These are phyloP conservation scores for Datura wrightii DNA, from an alignment of 257 asterid species.

Conservation along the genomic window DNA sequence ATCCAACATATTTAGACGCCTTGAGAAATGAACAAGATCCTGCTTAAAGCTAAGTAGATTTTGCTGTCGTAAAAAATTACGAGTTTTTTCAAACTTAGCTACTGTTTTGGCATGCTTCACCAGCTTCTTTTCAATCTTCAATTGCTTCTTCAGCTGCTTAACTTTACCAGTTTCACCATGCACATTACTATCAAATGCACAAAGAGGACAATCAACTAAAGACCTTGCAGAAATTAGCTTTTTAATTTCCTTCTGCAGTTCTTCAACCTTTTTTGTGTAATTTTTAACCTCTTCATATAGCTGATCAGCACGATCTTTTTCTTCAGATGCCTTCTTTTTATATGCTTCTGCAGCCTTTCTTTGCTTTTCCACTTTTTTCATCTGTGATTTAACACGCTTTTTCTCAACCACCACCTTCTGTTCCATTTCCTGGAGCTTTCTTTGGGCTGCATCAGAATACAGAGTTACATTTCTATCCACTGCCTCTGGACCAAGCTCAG, in stretches of 20 bases:
- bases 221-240: slow-evolving; percentile 50
- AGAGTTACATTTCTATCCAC: slow-evolving; percentile 36
- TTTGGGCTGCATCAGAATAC: slow-evolving; percentile 42
- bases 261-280: slow-evolving; percentile 61
- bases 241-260: slow-evolving; percentile 55
- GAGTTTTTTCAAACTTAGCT: slow-evolving; percentile 63
- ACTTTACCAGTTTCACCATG: slow-evolving; percentile 55
- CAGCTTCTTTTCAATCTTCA: slow-evolving; percentile 72
- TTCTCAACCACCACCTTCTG: slow-evolving; percentile 47
- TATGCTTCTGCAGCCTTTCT: slow-evolving; percentile 55
- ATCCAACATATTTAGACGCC: slow-evolving; percentile 61
- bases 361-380: slow-evolving; percentile 65
- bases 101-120: slow-evolving; percentile 75
- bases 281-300: slow-evolving; percentile 57
- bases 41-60: slow-evolving; percentile 64
- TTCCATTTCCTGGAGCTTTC: slow-evolving; percentile 54
- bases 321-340: slow-evolving; percentile 56
- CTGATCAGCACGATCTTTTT: slow-evolving; percentile 61
- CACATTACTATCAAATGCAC: slow-evolving; percentile 37
- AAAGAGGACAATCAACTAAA: slow-evolving; percentile 38
- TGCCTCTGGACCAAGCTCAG: slow-evolving; percentile 38
- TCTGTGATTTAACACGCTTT: slow-evolving; percentile 56
- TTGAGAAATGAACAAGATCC: slow-evolving; percentile 54
- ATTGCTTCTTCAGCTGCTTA: slow-evolving; percentile 57
- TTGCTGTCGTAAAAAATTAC: slow-evolving; percentile 58